A percentile compares a stretch with the other conserved stretches of the same genome.
Conservation (phyloP, 345 rosid species). For the Citrus glauca region DNA sequence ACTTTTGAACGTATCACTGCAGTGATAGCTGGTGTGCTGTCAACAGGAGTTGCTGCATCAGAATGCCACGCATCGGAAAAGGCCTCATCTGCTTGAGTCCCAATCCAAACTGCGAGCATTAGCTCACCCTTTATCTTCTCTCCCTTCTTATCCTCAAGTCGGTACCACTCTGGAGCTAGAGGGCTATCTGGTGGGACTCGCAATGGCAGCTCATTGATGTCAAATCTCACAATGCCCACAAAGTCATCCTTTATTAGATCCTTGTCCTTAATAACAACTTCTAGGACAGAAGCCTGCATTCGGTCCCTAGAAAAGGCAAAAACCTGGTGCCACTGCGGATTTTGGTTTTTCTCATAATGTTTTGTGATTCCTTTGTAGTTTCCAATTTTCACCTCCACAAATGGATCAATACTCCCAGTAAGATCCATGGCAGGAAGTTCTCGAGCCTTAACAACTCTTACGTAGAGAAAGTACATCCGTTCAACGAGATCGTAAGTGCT, state of each 20-base stretch:
- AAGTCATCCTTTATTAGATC: constrained; percentile 83
- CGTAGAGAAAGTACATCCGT: constrained; percentile 90
- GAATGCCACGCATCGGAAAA: constrained; percentile 99
- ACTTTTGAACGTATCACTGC: constrained; percentile 84
- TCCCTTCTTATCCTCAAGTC: constrained; percentile 79
- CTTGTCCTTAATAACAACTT: constrained; percentile 86
- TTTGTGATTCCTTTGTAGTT: constrained; percentile 90
- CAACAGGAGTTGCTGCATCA: constrained; percentile 79
- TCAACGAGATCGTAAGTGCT: constrained; percentile 98
- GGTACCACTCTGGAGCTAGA: constrained; percentile 95
- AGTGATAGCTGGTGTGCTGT: constrained; percentile 50
- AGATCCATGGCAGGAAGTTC: constrained; percentile 87
- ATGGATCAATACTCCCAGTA: constrained; percentile 93
- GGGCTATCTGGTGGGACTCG: constrained; percentile 99
- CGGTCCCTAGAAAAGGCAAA: constrained; percentile 94
- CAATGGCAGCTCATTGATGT: constrained; percentile 78
- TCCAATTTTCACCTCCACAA: constrained; percentile 87
- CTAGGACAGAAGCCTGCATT: constrained; percentile 84
- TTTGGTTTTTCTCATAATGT: constrained; percentile 81
- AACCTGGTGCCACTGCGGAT: constrained; percentile 97
- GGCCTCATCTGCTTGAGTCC: constrained; percentile 98
- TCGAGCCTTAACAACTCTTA: constrained; percentile 92
- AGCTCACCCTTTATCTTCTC: constrained; percentile 84
- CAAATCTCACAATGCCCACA: constrained; percentile 79
- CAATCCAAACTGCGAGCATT: constrained; percentile 98